Conservation (phyloP, 345 rosid species). For the Salix koriyanagi region DNA sequence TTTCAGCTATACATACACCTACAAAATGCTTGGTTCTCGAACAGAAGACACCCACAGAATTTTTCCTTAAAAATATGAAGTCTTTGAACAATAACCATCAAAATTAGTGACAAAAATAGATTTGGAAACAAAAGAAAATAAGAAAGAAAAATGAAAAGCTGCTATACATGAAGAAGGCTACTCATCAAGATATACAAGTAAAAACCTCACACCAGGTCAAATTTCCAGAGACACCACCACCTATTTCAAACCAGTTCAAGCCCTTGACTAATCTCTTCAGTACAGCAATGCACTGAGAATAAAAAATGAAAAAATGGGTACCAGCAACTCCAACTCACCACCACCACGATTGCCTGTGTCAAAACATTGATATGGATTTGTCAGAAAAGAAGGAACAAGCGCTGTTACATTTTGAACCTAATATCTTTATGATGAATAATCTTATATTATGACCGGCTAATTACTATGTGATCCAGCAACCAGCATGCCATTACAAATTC, state of each 20-base stretch:
- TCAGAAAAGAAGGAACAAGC: not conserved
- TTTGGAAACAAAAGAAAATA: not conserved
- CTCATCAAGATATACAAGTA: slow-evolving; percentile 38
- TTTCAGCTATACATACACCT: not conserved
- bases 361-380: not conserved
- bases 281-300: slow-evolving; percentile 44
- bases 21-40: not conserved
- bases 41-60: not conserved
- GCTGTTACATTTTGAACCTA: not conserved
- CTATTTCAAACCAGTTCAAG: slow-evolving; percentile 15
- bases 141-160: not conserved
- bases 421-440: not conserved
- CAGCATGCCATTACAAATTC: not conserved
- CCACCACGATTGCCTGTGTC: slow-evolving; percentile 54
- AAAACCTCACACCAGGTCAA: slow-evolving; percentile 18
- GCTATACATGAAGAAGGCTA: slow-evolving; percentile 38
- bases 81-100: not conserved
- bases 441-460: not conserved
- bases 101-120: slow-evolving; percentile 1
- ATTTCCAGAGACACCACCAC: slow-evolving; percentile 22
- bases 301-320: slow-evolving; percentile 64
- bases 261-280: slow-evolving; percentile 33
- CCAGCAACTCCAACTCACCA: slow-evolving; percentile 37
- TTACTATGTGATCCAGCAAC: not conserved
- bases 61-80: not conserved